Evolutionary conservation across 163 green algal genomes (phyloP).

Genomic region (Chloromonas sp.): DNA sequence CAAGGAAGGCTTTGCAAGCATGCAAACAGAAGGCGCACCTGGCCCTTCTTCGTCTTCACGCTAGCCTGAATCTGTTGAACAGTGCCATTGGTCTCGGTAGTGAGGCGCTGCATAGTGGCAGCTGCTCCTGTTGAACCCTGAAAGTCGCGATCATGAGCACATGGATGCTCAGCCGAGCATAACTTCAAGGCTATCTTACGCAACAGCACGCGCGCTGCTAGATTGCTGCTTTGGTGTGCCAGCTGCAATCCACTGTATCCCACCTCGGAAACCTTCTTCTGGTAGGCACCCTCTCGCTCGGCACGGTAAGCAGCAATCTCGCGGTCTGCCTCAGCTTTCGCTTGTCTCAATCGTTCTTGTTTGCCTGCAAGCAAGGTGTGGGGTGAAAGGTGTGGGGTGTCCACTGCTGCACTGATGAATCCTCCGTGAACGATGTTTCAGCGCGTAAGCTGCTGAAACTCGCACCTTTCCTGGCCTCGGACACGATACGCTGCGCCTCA

Average conservation of each 20-base stretch:
- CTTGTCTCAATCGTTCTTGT: constrained; percentile 73
- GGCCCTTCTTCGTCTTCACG: constrained; percentile 62
- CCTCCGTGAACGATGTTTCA: too few relatives aligned
- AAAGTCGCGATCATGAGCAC: neutral
- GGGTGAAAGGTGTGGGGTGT: neutral
- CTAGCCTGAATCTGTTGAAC: constrained; percentile 57
- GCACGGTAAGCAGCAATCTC: constrained; percentile 76
- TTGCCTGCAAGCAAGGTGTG: constrained; percentile 56
- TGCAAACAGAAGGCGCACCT: constrained; percentile 35
- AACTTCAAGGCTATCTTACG: neutral
- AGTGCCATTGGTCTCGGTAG: constrained; percentile 42
- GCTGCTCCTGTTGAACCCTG: constrained; percentile 59
- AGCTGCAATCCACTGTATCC: constrained; percentile 2
- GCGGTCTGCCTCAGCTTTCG: constrained; percentile 80
- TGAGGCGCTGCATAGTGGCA: constrained; percentile 54
- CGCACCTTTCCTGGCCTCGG: constrained; percentile 70
- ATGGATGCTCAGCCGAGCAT: neutral
- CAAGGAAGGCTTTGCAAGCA: too few relatives aligned
- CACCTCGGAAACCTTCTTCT: constrained; percentile 68
- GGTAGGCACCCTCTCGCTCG: constrained; percentile 73
- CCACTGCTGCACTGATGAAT: too few relatives aligned
- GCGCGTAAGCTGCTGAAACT: neutral
- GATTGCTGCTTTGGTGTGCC: neutral
- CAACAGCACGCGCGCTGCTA: neutral
- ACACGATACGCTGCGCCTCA: constrained; percentile 77